Base-by-base conservation (phyloP, 2,329 filamentous ascomycete species). In the Paramyrothecium roridum region DNA sequence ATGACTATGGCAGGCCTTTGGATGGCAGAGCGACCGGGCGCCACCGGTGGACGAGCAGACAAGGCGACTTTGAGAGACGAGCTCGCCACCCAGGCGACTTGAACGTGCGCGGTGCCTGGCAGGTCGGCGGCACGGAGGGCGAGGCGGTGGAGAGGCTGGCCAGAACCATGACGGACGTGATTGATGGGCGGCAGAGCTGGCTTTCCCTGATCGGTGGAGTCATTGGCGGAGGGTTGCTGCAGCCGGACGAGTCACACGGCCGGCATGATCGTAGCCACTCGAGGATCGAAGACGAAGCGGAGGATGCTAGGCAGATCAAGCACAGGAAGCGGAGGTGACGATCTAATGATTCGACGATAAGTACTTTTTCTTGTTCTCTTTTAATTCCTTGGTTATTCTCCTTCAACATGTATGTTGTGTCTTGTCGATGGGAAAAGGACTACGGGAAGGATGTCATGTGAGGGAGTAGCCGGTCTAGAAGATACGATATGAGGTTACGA, bases 61-160 rank as follows among this genome's bases (percentile, higher is more conserved):
- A 60, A 10, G 79, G 78, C 3, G 70, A 75, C 1, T 81, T 81
- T 56, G 70, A 72, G 34, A 75, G 74, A 52, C 62, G 66, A 49
- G 61, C 69, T 8, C 68, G 60, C 46, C 54, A 58, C n/a, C 56
- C 57, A 2, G 70, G 68, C 2, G 73, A 71, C 8, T 70, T 66
- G 65, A 63, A 74, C 13, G 63, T 77, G 17, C 66, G 61, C 0
- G 78, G 78, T 0, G 67, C 71, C 16, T 81, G 79, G 79, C 72
- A 73, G 22, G 67, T 80, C 0, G 70, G 67, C 2, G 76, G 77
- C 7, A 77, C 76, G 0, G 76, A 81, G 22, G 60, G 62, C 1
- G 72, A 73, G 51, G 65, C 68, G 23, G 72, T 80, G 3, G 75
- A 80, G 33, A 63, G 60, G 19, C 52, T 70, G 8, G 64, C 65